Base-by-base conservation (phyloP, 2,329 filamentous ascomycete genomes). In the Penicillium expansum region DNA sequence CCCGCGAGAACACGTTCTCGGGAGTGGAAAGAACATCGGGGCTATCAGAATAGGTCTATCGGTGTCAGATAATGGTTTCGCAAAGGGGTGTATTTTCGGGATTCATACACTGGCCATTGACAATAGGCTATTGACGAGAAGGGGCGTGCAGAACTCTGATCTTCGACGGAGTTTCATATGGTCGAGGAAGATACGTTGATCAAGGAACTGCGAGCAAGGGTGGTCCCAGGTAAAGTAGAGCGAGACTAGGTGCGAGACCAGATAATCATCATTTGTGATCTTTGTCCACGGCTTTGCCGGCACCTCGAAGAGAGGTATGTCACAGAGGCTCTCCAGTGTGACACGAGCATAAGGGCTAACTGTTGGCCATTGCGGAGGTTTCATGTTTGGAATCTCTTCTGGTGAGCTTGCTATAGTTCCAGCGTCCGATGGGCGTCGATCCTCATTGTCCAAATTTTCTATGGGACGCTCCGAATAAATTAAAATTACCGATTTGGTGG, bases 221-320 rank as follows among this genome's bases (percentile, higher is more conserved):
- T 96, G 96, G 71, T 96, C 91, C 88, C 92, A 96, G 68, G 86
- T 90, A 75, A 96, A 96, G 76, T 96, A 97, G 84, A 96, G 89
- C 69, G 91, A 91, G 67, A 96, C 83, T 30, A 97, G 82, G 72
- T 96, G 91, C 9, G 86, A 84, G 63, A 96, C 84, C 47, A 95
- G 81, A 48, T 88, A 82, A 14, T 84, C 79, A 69, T 96, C 90
- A 44, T 84, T 80, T 4, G 91, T 95, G 48, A 95, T 89, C 8
- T 80, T 82, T 0, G 92, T 93, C 92, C 92, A 97, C 38, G 71
- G 71, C 30, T 62, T 69, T 27, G 70, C 70, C 4, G 70, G 65
- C 18, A 75, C 70, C 38, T 63, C 59, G 37, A 72, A 67, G 3
- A 71, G 29, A n/a, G 71, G 72, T n/a, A 67, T 70, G 48, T 74